These are phyloP conservation scores for Fusarium zealandicum DNA, from an alignment of 2,329 filamentous ascomycete genomes.

Conservation along the genomic window DNA sequence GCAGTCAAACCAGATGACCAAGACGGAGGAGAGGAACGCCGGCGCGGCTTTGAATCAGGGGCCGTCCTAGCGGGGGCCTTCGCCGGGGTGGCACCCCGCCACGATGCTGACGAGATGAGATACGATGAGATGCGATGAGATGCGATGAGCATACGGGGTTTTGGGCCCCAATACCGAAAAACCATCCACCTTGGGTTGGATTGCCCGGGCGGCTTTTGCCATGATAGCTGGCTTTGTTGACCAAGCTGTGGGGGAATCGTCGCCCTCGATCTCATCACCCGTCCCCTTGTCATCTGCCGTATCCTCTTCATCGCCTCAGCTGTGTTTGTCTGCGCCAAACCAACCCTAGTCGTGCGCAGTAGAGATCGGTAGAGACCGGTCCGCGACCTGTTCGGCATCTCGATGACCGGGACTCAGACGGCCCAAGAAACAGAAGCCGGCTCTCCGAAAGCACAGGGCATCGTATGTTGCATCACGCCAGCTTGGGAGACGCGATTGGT, in stretches of 20 bases:
- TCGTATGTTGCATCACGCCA: slow-evolving; percentile 42
- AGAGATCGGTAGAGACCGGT: slow-evolving; percentile 11
- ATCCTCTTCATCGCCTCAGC: not conserved
- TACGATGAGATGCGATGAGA: slow-evolving; percentile 36
- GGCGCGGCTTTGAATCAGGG: slow-evolving; percentile 22
- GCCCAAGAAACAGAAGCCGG: slow-evolving; percentile 13
- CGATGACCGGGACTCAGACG: slow-evolving; percentile 19
- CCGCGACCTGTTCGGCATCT: slow-evolving; percentile 20
- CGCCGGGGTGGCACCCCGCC: slow-evolving; percentile 21
- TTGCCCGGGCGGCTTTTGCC: not conserved
- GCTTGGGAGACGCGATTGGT: slow-evolving; percentile 22
- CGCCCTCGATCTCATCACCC: not conserved
- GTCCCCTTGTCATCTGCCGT: slow-evolving; percentile 4
- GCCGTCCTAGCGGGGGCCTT: slow-evolving; percentile 23
- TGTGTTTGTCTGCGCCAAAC: not conserved
- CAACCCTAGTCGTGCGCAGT: slow-evolving; percentile 5
- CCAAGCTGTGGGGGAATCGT: slow-evolving; percentile 3
- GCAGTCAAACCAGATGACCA: slow-evolving; percentile 4
- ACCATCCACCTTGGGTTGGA: not conserved
- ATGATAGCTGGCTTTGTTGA: not conserved
- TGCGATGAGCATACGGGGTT: slow-evolving; percentile 25
- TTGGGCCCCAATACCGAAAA: slow-evolving; percentile 9
- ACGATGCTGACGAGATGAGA: slow-evolving; percentile 37
- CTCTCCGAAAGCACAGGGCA: slow-evolving; percentile 15
- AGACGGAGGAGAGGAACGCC: slow-evolving; percentile 12